phyloP scores from a whole-genome alignment of 495 filamentous ascomycete genomes.

The Penicillium psychrofluorescens region DNA sequence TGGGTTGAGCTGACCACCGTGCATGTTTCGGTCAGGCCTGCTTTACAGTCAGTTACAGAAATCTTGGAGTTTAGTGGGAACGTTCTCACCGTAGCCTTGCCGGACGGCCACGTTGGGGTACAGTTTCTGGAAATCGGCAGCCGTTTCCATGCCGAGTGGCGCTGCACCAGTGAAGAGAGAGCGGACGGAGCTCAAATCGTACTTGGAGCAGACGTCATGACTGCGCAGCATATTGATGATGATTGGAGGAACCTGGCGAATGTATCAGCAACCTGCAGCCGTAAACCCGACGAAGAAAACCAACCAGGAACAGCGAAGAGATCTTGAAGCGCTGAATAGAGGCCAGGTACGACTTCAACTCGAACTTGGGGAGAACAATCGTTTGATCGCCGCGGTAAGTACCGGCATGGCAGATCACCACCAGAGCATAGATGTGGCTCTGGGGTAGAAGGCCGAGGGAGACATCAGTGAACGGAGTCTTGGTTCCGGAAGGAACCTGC shows the following conservation, averaged over 20 bases:
- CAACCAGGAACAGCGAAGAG: constrained; percentile 57
- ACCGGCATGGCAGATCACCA: constrained; percentile 64
- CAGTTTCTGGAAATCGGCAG: constrained; percentile 53
- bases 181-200: constrained; percentile 64
- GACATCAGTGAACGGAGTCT: constrained; percentile 46
- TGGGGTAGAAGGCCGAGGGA: constrained; percentile 70
- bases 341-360: constrained; percentile 55
- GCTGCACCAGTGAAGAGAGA: constrained; percentile 75
- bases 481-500: constrained; percentile 23
- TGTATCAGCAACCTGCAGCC: background rate
- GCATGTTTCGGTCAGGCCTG: constrained; percentile 73
- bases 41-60: constrained; percentile 1
- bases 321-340: constrained; percentile 72
- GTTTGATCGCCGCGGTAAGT: constrained; percentile 71
- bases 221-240: constrained; percentile 74
- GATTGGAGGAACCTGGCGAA: constrained; percentile 68
- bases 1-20: constrained; percentile 66
- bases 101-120: constrained; percentile 62
- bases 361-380: constrained; percentile 81
- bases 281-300: constrained; percentile 3
- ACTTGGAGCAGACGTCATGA: constrained; percentile 53
- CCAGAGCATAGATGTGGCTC: constrained; percentile 80
- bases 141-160: constrained; percentile 73
- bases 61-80: background rate
- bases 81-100: constrained; percentile 68